These are phyloP conservation scores for Phtheirospermum japonicum DNA, from an alignment of 257 asterid genomes.

Conservation along the genomic window DNA sequence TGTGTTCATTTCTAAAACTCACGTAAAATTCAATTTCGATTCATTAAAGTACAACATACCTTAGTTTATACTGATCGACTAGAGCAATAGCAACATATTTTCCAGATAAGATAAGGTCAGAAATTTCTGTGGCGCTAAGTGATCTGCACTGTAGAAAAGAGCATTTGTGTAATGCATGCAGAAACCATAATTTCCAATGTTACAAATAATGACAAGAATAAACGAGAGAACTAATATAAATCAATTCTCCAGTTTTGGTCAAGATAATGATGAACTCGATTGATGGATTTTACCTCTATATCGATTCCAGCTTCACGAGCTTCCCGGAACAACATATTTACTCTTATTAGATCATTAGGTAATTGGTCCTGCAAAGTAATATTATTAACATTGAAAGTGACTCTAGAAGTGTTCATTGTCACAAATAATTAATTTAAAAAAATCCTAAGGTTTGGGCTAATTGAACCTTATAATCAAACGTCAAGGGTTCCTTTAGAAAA, in stretches of 20 bases:
- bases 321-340: slow-evolving; percentile 71
- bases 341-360: slow-evolving; percentile 73
- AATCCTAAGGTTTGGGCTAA: neutral
- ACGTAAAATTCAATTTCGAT: neutral
- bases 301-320: slow-evolving; percentile 83
- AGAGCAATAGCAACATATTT: slow-evolving; percentile 75
- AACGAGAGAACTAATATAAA: neutral
- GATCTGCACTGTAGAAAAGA: slow-evolving; percentile 81
- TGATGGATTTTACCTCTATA: slow-evolving; percentile 60
- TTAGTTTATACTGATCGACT: slow-evolving; percentile 76
- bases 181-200: neutral
- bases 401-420: slow-evolving; percentile 3
- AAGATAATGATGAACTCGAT: neutral
- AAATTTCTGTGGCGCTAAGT: slow-evolving; percentile 59
- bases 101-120: slow-evolving; percentile 63
- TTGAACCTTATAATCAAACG: neutral
- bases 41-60: slow-evolving; percentile 40
- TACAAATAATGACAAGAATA: neutral
- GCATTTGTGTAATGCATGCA: slow-evolving; percentile 29
- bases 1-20: neutral
- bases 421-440: too few species aligned
- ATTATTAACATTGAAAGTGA: slow-evolving; percentile 22
- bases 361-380: slow-evolving; percentile 71
- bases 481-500: neutral
- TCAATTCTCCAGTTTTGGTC: neutral